Evolutionary conservation across 2,329 filamentous ascomycete genomes (phyloP).

Genomic region (Clonostachys rosea): DNA sequence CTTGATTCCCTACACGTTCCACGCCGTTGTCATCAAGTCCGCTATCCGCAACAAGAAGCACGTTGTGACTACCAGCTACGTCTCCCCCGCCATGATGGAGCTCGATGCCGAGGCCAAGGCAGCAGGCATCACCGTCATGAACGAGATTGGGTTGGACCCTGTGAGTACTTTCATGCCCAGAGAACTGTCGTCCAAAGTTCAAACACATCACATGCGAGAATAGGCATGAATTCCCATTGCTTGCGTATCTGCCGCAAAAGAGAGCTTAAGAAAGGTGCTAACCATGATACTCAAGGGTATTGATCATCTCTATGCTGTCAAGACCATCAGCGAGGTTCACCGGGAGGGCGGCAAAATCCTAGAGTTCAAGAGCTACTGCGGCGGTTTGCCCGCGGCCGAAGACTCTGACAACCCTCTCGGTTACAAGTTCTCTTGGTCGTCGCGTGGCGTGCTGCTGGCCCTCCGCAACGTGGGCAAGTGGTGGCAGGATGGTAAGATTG

Average conservation of each 20-base stretch:
- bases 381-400: conserved; percentile 69
- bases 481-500: conserved; percentile 74
- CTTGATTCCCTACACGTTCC: conserved; percentile 89
- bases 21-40: conserved; percentile 85
- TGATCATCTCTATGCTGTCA: conserved; percentile 75
- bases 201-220: no score
- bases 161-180: no score
- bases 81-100: conserved; percentile 88
- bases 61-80: conserved; percentile 92
- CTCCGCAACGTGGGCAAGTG: conserved; percentile 81
- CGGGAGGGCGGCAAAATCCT: conserved; percentile 78
- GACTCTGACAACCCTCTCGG: conserved; percentile 83
- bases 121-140: conserved; percentile 95
- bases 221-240: no score
- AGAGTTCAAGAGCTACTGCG: conserved; percentile 80
- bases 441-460: conserved; percentile 82
- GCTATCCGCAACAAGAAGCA: conserved; percentile 93
- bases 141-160: conserved; percentile 73
- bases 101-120: conserved; percentile 79
- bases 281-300: conserved; percentile 38
- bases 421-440: conserved; percentile 82
- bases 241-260: no score
- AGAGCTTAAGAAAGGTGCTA: no score
- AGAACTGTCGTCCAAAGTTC: no score
- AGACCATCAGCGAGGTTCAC: conserved; percentile 88